Conservation (phyloP, 2,329 filamentous ascomycete genomes). For the Pseudomassariella vexata region DNA sequence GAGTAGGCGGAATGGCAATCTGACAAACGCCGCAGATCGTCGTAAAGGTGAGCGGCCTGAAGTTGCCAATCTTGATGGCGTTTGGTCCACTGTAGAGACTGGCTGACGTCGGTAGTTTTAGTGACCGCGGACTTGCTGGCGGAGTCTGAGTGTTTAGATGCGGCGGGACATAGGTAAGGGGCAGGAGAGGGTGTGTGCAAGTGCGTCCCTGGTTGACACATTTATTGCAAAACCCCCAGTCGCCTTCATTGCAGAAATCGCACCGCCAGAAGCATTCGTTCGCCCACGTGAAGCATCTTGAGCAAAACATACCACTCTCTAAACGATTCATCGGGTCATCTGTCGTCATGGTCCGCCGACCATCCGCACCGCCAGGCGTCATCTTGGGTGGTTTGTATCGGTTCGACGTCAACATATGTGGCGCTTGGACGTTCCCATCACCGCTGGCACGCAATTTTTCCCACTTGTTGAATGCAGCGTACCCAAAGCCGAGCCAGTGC, state of each 20-base stretch:
- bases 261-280: conserved; percentile 91
- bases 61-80: conserved; percentile 43
- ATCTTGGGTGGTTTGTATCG: conserved; percentile 48
- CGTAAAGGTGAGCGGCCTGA: conserved; percentile 64
- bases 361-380: conserved; percentile 46
- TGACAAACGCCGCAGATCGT: conserved; percentile 76
- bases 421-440: conserved; percentile 35
- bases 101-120: conserved; percentile 38
- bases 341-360: conserved; percentile 52
- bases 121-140: conserved; percentile 34
- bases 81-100: conserved; percentile 42
- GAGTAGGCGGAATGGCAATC: conserved; percentile 62
- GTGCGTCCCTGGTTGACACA: conserved; percentile 79
- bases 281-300: conserved; percentile 64
- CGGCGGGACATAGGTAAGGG: conserved; percentile 57
- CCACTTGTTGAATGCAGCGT: conserved; percentile 63
- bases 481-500: conserved; percentile 85
- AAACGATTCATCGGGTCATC: conserved; percentile 64
- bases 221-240: conserved; percentile 88
- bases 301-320: conserved; percentile 80
- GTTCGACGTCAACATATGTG: conserved; percentile 53
- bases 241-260: conserved; percentile 78
- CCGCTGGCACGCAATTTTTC: conserved; percentile 42
- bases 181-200: conserved; percentile 77
- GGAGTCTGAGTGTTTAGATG: conserved; percentile 24